A percentile compares a stretch with the other conserved stretches of the same genome.
phyloP scores from a whole-genome alignment of 106 monocot species.

The Gastrodia elata region DNA sequence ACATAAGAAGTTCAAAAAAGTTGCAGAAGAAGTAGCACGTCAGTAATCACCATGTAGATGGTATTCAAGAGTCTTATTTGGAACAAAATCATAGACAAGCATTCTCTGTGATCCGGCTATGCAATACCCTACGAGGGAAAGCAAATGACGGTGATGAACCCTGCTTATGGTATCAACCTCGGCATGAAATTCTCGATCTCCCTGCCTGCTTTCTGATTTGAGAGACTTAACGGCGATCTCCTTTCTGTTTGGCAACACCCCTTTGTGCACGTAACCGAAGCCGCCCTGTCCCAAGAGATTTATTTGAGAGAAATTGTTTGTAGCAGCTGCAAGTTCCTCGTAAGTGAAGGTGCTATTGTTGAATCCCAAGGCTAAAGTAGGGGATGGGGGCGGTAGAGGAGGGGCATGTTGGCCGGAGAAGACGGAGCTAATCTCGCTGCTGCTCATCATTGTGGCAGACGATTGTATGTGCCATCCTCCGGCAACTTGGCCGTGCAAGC shows the following conservation, averaged over 20 bases:
- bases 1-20: background rate
- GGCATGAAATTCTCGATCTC: constrained; percentile 92
- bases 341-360: constrained; percentile 79
- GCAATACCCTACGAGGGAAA: constrained; percentile 80
- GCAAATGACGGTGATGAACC: constrained; percentile 87
- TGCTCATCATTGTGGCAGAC: constrained; percentile 11
- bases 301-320: constrained; percentile 43
- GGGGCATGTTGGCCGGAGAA: constrained; percentile 45
- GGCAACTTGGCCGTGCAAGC: constrained; percentile 6
- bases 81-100: constrained; percentile 86
- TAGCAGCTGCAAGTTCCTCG: constrained; percentile 75
- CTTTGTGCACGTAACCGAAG: constrained; percentile 92
- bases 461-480: constrained; percentile 17
- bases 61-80: constrained; percentile 78
- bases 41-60: constrained; percentile 79
- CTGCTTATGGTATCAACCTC: constrained; percentile 93
- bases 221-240: constrained; percentile 81
- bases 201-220: constrained; percentile 78
- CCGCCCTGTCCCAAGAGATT: constrained; percentile 90
- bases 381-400: constrained; percentile 53
- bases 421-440: constrained; percentile 26
- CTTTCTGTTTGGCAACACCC: constrained; percentile 68
- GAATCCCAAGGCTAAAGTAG: constrained; percentile 33
- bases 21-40: constrained; percentile 14
- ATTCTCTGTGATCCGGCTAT: constrained; percentile 65